A percentile compares a stretch with the other conserved stretches of the same genome.
Conservation (phyloP, 2,329 filamentous ascomycete genomes). For the Biscogniauxia sp. region DNA sequence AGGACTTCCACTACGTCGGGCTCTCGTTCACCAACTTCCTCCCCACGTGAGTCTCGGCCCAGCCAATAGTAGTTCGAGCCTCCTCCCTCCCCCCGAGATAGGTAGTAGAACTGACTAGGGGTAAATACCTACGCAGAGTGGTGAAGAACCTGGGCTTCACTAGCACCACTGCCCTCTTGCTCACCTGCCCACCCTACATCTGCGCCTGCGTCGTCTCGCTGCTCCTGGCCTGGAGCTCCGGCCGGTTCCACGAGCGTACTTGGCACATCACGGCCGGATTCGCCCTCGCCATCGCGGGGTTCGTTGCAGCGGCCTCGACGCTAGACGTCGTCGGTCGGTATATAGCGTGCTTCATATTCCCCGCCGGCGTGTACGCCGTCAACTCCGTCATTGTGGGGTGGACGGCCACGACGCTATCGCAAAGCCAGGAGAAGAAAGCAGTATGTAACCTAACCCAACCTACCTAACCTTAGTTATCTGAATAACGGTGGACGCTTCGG, state of each 20-base stretch:
- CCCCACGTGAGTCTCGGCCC: slow-evolving; percentile 27
- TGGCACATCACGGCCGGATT: slow-evolving; percentile 48
- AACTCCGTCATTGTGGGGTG: slow-evolving; percentile 47
- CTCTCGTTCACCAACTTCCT: slow-evolving; percentile 34
- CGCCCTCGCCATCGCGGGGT: slow-evolving; percentile 39
- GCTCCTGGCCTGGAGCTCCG: slow-evolving; percentile 46
- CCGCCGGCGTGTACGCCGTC: slow-evolving; percentile 41
- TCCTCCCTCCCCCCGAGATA: too few species aligned
- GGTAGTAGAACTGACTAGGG: slow-evolving; percentile 13
- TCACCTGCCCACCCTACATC: slow-evolving; percentile 51
- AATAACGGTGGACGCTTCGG: too few species aligned
- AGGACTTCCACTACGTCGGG: slow-evolving; percentile 23
- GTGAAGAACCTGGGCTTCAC: slow-evolving; percentile 32
- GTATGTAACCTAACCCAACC: slow-evolving; percentile 24
- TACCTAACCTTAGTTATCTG: too few species aligned
- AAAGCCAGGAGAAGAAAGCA: slow-evolving; percentile 49
- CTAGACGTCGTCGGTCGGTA: slow-evolving; percentile 40
- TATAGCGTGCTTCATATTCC: slow-evolving; percentile 41
- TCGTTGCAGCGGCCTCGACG: slow-evolving; percentile 36
- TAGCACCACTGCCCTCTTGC: slow-evolving; percentile 46
- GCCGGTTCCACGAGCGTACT: slow-evolving; percentile 45
- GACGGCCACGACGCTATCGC: slow-evolving; percentile 41
- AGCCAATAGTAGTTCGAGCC: too few species aligned
- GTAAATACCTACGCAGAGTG: slow-evolving; percentile 11
- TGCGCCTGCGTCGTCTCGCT: slow-evolving; percentile 46